A percentile compares a stretch with the other conserved stretches of the same genome.
These are phyloP conservation scores for Dendryphion nanum DNA, from an alignment of 2,329 filamentous ascomycete species.

Conservation along the genomic window DNA sequence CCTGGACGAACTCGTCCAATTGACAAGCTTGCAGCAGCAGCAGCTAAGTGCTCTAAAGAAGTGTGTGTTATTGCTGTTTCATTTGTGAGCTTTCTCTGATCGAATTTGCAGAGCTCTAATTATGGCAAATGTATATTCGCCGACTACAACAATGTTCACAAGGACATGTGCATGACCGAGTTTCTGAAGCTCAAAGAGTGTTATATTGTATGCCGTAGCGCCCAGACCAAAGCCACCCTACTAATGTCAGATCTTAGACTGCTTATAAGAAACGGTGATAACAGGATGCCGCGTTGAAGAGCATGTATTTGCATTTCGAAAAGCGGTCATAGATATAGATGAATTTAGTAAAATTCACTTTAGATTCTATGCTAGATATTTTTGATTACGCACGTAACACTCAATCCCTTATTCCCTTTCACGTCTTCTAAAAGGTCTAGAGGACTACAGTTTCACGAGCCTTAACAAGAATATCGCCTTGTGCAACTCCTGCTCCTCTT, in stretches of 20 bases:
- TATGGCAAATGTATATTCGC: constrained; percentile 91
- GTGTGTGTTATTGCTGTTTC: constrained; percentile 42
- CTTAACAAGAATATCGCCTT: constrained; percentile 77
- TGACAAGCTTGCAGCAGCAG: constrained; percentile 66
- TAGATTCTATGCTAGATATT: too few species aligned
- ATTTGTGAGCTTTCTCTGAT: constrained; percentile 1
- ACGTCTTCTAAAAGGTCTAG: too few species aligned
- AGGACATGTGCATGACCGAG: constrained; percentile 84
- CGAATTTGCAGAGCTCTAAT: constrained; percentile 61
- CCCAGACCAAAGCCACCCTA: too few species aligned
- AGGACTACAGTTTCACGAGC: constrained; percentile 69
- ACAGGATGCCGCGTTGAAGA: too few species aligned
- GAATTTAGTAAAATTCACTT: too few species aligned
- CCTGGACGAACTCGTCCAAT: constrained; percentile 57
- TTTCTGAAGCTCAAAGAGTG: constrained; percentile 86
- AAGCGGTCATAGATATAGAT: too few species aligned
- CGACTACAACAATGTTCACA: constrained; percentile 86
- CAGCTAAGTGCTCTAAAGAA: constrained; percentile 65
- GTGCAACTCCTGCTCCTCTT: constrained; percentile 85
- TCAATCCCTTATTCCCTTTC: too few species aligned
- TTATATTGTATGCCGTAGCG: constrained; percentile 73
- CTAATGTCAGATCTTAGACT: too few species aligned
- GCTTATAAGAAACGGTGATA: constrained; percentile 32
- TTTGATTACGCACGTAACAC: too few species aligned
- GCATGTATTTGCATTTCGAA: too few species aligned